These are phyloP conservation scores for Paramecium tetraurelia DNA, from an alignment of 73 alveolate species.

Conservation along the genomic window DNA sequence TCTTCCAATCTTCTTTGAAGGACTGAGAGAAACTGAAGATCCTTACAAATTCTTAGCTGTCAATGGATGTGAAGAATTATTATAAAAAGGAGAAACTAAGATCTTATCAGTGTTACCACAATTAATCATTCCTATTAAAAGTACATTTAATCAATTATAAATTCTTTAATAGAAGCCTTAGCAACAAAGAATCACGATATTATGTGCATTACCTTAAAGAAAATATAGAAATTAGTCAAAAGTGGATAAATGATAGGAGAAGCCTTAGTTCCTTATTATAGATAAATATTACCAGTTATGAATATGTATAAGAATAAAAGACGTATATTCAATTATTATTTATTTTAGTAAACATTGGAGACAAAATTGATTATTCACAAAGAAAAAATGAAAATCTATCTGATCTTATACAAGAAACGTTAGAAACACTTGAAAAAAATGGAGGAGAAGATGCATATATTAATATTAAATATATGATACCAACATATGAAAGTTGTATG, in stretches of 20 bases:
- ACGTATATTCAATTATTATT: conserved; percentile 53
- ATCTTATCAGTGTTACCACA: conserved; percentile 96
- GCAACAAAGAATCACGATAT: conserved; percentile 93
- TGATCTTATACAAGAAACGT: conserved; percentile 98
- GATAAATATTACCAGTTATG: conserved; percentile 94
- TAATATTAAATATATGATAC: conserved; percentile 98
- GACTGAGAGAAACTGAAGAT: conserved; percentile 95
- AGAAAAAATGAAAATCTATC: conserved; percentile 89
- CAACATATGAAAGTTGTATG: conserved; percentile 97
- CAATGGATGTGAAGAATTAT: conserved; percentile 90
- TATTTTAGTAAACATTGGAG: conserved; percentile 82
- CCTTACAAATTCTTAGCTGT: conserved; percentile 97
- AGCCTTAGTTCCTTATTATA: conserved; percentile 96
- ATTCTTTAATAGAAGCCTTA: conserved; percentile 71
- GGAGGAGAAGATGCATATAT: conserved; percentile 99
- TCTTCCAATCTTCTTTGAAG: conserved; percentile 97
- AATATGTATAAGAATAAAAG: conserved; percentile 92
- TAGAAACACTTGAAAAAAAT: conserved; percentile 95
- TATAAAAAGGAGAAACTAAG: conserved; percentile 87
- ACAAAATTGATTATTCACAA: conserved; percentile 94
- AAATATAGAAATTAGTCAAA: conserved; percentile 87
- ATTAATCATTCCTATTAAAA: conserved; percentile 93
- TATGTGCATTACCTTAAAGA: conserved; percentile 91
- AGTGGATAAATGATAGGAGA: conserved; percentile 94
- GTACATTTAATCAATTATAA: conserved; percentile 35